Evolutionary conservation across 371 early-diverging fungal species (phyloP).

Genomic region (Zopfochytrium polystomum): DNA sequence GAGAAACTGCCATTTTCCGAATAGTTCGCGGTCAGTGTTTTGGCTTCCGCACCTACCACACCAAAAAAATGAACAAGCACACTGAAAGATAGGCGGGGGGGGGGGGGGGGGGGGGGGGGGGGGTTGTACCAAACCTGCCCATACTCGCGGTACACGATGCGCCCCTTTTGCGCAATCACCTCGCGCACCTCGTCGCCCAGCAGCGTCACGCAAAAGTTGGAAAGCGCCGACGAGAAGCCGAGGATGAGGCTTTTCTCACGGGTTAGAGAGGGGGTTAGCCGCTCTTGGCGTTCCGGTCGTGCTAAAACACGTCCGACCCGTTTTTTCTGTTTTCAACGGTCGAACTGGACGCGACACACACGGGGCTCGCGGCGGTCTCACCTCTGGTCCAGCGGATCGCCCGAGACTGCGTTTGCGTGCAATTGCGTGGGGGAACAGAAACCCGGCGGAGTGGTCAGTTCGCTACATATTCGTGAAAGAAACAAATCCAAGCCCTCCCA

Average conservation of each 20-base stretch:
- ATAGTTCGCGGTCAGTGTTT: too few species aligned
- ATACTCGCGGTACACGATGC: conserved; percentile 47
- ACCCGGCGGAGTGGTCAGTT: neutral
- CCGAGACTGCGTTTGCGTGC: conserved; percentile 33
- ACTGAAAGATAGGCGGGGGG: too few species aligned
- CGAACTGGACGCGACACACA: neutral
- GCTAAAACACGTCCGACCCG: too few species aligned
- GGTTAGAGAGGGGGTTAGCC: neutral
- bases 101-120: too few species aligned
- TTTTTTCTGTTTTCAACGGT: too few species aligned
- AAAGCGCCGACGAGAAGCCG: conserved; percentile 53
- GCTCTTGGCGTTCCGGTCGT: conserved; percentile 3
- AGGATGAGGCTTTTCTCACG: conserved; percentile 37
- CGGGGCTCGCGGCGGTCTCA: conserved; percentile 3
- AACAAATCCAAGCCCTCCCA: neutral
- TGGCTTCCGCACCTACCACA: too few species aligned
- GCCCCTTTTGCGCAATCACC: conserved; percentile 40
- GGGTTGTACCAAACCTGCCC: too few species aligned
- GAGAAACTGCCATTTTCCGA: conserved; percentile 36
- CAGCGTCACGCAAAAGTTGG: conserved; percentile 51
- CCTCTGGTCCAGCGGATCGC: conserved; percentile 47
- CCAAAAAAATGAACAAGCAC: too few species aligned
- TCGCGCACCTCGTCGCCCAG: conserved; percentile 53
- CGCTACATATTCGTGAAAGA: neutral
- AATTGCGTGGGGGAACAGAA: neutral